Evolutionary conservation across 129 eudicot species (phyloP).

Genomic region (Tanacetum coccineum): DNA sequence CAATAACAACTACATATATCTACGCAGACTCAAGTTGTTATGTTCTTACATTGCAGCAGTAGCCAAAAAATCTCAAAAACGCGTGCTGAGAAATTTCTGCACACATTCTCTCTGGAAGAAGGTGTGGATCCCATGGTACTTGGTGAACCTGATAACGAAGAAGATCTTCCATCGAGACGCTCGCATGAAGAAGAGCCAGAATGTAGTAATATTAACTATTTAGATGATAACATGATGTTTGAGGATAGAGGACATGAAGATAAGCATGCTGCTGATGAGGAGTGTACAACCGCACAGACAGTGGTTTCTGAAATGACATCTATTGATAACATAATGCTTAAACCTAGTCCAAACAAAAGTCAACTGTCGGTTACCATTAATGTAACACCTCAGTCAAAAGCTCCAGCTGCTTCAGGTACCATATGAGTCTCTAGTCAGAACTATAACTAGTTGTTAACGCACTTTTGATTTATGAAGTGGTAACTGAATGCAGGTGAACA

Average conservation of each 20-base stretch:
- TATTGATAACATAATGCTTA: conserved; percentile 29
- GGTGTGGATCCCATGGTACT: conserved; percentile 46
- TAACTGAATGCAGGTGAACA: conserved; percentile 35
- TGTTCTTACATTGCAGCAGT: conserved; percentile 25
- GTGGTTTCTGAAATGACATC: conserved; percentile 27
- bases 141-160: conserved; percentile 39
- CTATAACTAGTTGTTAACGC: neutral
- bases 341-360: conserved; percentile 27
- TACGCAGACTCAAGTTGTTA: neutral
- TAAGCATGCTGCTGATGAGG: conserved; percentile 26
- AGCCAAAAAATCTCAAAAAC: conserved; percentile 15
- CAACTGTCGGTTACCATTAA: conserved; percentile 33
- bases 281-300: conserved; percentile 25
- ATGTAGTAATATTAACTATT: conserved; percentile 15
- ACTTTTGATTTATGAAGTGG: neutral
- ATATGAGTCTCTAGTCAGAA: neutral
- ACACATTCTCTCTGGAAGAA: conserved; percentile 41
- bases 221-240: neutral
- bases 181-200: conserved; percentile 23
- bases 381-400: conserved; percentile 52
- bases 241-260: conserved; percentile 25
- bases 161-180: conserved; percentile 12
- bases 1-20: neutral
- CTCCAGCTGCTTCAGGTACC: conserved; percentile 38
- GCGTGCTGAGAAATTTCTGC: conserved; percentile 41